These are phyloP conservation scores for Leucoagaricus sp. DNA, from an alignment of 1,284 basidiomycete genomes.

Conservation along the genomic window DNA sequence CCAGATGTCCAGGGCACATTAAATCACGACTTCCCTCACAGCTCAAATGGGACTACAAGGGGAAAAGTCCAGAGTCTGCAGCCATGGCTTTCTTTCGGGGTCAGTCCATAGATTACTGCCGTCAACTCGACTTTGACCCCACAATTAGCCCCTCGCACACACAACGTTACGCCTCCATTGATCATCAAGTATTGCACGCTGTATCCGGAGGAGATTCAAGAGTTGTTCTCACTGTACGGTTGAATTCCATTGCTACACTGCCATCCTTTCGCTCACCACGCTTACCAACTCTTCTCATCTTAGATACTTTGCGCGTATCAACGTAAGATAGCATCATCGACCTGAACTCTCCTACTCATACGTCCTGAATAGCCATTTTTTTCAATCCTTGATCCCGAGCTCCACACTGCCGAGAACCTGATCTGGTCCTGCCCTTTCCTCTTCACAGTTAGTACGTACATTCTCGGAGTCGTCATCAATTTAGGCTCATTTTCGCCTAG, in stretches of 20 bases:
- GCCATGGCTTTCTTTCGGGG: conserved; percentile 30
- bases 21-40: neutral
- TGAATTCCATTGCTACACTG: neutral
- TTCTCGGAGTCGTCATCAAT: neutral
- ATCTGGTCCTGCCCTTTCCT: conserved; percentile 55
- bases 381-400: conserved; percentile 51
- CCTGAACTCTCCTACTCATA: conserved; percentile 10
- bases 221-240: conserved; percentile 58
- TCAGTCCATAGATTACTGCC: conserved; percentile 8
- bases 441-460: conserved; percentile 58
- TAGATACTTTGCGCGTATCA: conserved; percentile 56
- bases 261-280: conserved; percentile 1
- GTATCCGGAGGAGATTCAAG: conserved; percentile 56
- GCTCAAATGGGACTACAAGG: conserved; percentile 23
- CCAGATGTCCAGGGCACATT: conserved; percentile 1
- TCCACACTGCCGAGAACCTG: conserved; percentile 54
- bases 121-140: neutral
- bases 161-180: conserved; percentile 31
- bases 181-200: conserved; percentile 48
- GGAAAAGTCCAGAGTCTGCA: conserved; percentile 34
- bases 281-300: conserved; percentile 11
- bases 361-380: conserved; percentile 51
- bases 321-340: conserved; percentile 37
- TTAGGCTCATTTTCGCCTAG: conserved; percentile 28
- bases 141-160: conserved; percentile 14